Conservation (phyloP, 345 rosid species). For the Acer saccharum region DNA sequence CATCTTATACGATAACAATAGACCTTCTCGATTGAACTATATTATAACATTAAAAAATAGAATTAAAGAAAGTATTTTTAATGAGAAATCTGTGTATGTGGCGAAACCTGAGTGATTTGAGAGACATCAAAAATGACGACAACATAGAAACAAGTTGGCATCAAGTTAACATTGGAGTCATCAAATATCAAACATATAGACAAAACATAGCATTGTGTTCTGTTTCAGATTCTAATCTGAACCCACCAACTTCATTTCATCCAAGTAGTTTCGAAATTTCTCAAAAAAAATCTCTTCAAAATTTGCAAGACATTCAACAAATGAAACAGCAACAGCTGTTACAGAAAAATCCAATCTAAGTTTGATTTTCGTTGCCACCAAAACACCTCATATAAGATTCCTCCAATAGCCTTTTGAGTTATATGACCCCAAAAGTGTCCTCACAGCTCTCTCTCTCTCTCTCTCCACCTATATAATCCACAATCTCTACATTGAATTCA, state of each 20-base stretch:
- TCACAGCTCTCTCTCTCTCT: not conserved
- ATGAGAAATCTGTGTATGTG: too few relatives aligned
- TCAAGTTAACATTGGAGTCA: not conserved
- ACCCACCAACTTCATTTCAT: not conserved
- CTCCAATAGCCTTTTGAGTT: not conserved
- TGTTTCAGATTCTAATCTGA: not conserved
- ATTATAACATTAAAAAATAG: too few relatives aligned
- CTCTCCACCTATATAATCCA: conserved; percentile 4
- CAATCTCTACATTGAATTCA: not conserved
- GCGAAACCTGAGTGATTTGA: not conserved
- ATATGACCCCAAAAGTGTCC: not conserved
- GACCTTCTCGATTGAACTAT: not conserved
- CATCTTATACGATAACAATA: not conserved
- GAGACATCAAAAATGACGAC: not conserved
- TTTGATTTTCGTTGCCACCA: conserved; percentile 17
- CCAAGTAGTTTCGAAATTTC: not conserved
- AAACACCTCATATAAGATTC: not conserved
- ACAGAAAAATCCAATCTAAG: not conserved
- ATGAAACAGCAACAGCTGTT: not conserved
- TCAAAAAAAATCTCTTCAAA: not conserved
- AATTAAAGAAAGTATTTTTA: too few relatives aligned
- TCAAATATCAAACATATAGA: not conserved
- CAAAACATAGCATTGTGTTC: conserved; percentile 4
- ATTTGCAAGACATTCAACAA: not conserved
- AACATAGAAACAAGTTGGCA: not conserved